Evolutionary conservation across 345 rosid genomes (phyloP), one percentile per base, ranked within the genome.

Genomic region (Eucalyptus pauciflora): DNA sequence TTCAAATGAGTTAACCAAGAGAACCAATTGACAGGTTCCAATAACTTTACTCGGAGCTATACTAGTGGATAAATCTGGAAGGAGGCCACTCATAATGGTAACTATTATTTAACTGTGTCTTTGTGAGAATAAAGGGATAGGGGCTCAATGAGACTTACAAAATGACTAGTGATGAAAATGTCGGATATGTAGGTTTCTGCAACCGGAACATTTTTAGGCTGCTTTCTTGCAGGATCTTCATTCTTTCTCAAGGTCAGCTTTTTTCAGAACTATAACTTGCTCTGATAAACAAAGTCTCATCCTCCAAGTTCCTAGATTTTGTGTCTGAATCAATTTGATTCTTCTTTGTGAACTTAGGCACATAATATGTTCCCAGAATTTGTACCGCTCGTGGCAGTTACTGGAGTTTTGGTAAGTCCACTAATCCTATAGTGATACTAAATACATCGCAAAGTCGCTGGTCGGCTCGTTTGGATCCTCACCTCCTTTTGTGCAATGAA

Each of bases 61-160:
- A 46, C 89, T 96, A 89, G 94, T 96, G 89, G 99, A 97, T 91
- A 96, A 89, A 88, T 91, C 94, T 64, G 99, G 99, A 91, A 95
- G 99, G 94, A 93, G 97, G 67, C 98, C 98, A 86, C 95, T 97
- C n/a, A 93, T 96, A 25, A 95, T 97, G 99, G 99, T 97, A 93
- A 86, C 25, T 62, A 24, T 48, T 56, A 20, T 83, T 60, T 43
- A 50, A 54, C 5, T 76, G 67, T 50, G 2, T 71, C 83, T 76
- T 11, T 76, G 48, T 41, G 43, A 37, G 46, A 13, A 17, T 6
- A 37, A 37, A 76, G 8, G 13, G 41, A 86, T 52, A n/a, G 41
- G 27, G 25, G 50, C 58, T 31, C 22, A 20, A 48, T 49, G 49
- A 60, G 46, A 5, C 25, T 64, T 8, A 16, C 7, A 41, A 46